These are phyloP conservation scores for Quercus ilex DNA, from an alignment of 306 rosid genomes.

Conservation along the genomic window DNA sequence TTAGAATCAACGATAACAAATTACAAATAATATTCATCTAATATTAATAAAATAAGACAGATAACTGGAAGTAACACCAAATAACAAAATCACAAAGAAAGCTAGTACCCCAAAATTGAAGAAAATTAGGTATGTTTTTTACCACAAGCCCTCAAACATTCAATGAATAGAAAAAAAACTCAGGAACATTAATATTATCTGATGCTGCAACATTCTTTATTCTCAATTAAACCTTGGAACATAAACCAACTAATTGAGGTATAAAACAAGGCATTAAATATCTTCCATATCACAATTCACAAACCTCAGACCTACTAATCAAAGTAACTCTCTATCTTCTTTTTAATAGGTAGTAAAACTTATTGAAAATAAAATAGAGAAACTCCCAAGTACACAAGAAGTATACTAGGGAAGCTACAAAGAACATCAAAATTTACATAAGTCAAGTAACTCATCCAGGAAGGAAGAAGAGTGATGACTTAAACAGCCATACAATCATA, in stretches of 20 bases:
- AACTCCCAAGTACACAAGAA: too few species aligned
- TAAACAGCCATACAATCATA: too few species aligned
- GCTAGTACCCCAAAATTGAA: background rate
- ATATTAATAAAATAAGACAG: too few species aligned
- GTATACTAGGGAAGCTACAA: too few species aligned
- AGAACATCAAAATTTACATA: too few species aligned
- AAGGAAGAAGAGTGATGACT: too few species aligned
- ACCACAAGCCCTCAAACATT: background rate
- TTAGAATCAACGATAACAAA: too few species aligned
- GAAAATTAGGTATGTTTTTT: background rate
- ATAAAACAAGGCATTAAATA: background rate
- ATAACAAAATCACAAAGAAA: background rate
- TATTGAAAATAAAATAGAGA: too few species aligned
- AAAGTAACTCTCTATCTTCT: background rate
- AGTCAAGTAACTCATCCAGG: too few species aligned
- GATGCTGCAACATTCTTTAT: background rate
- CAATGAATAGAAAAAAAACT: background rate
- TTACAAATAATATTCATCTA: too few species aligned
- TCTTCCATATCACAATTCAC: background rate
- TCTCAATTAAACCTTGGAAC: background rate
- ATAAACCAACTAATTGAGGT: background rate
- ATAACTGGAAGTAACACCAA: background rate
- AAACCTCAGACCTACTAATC: background rate
- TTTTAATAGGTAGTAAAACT: too few species aligned
- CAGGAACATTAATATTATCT: background rate